phyloP scores from a whole-genome alignment of 2,329 filamentous ascomycete genomes.

The Neoscytalidium dimidiatum region DNA sequence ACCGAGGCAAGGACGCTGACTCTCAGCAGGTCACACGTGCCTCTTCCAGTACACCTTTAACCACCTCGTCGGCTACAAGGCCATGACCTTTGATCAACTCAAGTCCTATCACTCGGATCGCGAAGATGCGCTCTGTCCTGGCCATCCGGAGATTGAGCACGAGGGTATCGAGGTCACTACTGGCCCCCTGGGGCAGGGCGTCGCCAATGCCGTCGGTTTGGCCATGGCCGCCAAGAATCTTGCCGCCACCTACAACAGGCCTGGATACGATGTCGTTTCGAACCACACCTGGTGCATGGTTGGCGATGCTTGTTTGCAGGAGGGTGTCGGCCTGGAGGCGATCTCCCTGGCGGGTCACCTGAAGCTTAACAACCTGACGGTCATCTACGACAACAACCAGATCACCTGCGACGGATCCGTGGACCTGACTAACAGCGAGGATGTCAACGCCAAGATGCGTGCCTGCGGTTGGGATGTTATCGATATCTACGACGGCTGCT shows the following conservation, averaged over 20 bases:
- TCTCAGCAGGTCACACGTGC: slow-evolving; percentile 49
- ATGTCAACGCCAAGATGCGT: slow-evolving; percentile 60
- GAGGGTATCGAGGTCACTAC: slow-evolving; percentile 62
- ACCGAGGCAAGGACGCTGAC: not conserved
- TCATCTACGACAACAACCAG: slow-evolving; percentile 65
- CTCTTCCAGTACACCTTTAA: slow-evolving; percentile 58
- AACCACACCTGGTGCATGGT: slow-evolving; percentile 60
- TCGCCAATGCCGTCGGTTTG: slow-evolving; percentile 62
- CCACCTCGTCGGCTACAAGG: slow-evolving; percentile 56
- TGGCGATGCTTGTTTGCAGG: slow-evolving; percentile 60
- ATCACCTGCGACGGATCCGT: slow-evolving; percentile 61
- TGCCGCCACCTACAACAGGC: slow-evolving; percentile 55
- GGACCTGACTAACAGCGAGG: slow-evolving; percentile 57
- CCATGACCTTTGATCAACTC: slow-evolving; percentile 59
- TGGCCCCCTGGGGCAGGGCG: slow-evolving; percentile 60
- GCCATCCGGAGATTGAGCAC: slow-evolving; percentile 60
- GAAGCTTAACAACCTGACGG: slow-evolving; percentile 57
- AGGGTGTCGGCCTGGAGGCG: slow-evolving; percentile 60
- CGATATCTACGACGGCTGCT: slow-evolving; percentile 56
- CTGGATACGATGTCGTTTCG: slow-evolving; percentile 50
- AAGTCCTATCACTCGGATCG: slow-evolving; percentile 56
- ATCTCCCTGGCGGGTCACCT: slow-evolving; percentile 59
- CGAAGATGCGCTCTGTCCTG: slow-evolving; percentile 54
- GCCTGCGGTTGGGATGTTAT: slow-evolving; percentile 60
- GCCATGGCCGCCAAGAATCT: slow-evolving; percentile 61